Base-by-base conservation (phyloP, 352 stramenopile genomes). In the Globisporangium parvum region DNA sequence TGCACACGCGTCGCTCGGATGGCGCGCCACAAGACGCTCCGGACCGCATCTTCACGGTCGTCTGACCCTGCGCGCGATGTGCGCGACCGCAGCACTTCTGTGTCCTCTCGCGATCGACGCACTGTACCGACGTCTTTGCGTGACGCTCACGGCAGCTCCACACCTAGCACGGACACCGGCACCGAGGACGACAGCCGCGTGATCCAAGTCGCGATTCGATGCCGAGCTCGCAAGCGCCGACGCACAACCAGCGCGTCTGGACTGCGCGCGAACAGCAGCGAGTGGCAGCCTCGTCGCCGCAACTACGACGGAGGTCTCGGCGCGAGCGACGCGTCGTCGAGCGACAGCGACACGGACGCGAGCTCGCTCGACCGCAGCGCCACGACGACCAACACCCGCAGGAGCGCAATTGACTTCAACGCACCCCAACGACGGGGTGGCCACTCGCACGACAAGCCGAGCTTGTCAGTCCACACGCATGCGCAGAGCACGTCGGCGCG, bases 171-270 rank as follows among this genome's bases (percentile, higher is more conserved):
- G 31, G 10, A 12, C 31, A 37, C 6, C 10, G 10, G 31, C 31
- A 40, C 6, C 24, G 47, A 59, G 21, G 39, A 57, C 3, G 63
- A 53, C 18, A 31, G 18, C 11, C 63, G 57, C 24, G 35, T 74
- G 49, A 78, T 86, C 20, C 71, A 83, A 57, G 75, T 88, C 12
- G 75, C 71, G n/a, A 65, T 88, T 35, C 67, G 77, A 14, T 88
- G 77, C 55, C 69, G 77, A 12, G 66, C 67, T 11, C 70, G 74
- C 1, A 70, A 68, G 24, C 58, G 60, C 9, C 63, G 60, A 9
- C 49, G 47, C 41, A 18, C 3, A 21, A 23, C 11, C 39, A 28
- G 8, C 35, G 44, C 35, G 50, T 11, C 46, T 23, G 46, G 26
- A n/a, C 2, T 40, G 20, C 31, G 10, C 12, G 2, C 31, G 3